These are phyloP conservation scores for Pelagophyceae sp. DNA, from an alignment of 352 stramenopile genomes.

Conservation along the genomic window DNA sequence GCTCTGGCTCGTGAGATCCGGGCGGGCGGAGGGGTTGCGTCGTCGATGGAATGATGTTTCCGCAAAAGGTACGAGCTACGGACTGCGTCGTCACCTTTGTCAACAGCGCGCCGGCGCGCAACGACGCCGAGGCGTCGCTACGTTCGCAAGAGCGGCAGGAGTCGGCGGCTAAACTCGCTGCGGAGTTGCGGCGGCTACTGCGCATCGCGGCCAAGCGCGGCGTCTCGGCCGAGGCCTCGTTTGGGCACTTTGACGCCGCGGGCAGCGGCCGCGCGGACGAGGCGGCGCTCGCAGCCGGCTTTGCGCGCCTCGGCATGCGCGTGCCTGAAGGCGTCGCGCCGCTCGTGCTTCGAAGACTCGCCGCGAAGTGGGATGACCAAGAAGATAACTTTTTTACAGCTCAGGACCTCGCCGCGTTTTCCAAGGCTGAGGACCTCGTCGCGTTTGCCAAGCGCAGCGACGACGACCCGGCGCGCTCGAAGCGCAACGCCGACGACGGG, in stretches of 20 bases:
- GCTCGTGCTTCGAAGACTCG: conserved; percentile 24
- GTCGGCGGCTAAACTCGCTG: conserved; percentile 24
- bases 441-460: neutral
- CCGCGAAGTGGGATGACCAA: neutral
- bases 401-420: neutral
- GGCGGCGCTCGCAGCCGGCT: conserved; percentile 23
- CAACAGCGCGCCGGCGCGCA: conserved; percentile 18
- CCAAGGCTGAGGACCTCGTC: neutral
- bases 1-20: conserved; percentile 36
- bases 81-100: conserved; percentile 31
- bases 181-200: conserved; percentile 31
- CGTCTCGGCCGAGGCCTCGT: conserved; percentile 32
- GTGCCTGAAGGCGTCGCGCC: conserved; percentile 21
- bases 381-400: neutral
- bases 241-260: conserved; percentile 36
- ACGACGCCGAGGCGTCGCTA: conserved; percentile 9
- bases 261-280: conserved; percentile 25
- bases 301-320: conserved; percentile 27
- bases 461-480: neutral
- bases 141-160: conserved; percentile 15
- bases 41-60: too few species aligned
- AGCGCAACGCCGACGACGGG: neutral
- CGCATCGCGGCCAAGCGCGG: conserved; percentile 32
- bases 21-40: too few species aligned
- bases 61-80: conserved; percentile 21